A percentile compares a stretch with the other conserved stretches of the same genome.
phyloP scores from a whole-genome alignment of 2,329 filamentous ascomycete genomes.

The Alternaria conjuncta region DNA sequence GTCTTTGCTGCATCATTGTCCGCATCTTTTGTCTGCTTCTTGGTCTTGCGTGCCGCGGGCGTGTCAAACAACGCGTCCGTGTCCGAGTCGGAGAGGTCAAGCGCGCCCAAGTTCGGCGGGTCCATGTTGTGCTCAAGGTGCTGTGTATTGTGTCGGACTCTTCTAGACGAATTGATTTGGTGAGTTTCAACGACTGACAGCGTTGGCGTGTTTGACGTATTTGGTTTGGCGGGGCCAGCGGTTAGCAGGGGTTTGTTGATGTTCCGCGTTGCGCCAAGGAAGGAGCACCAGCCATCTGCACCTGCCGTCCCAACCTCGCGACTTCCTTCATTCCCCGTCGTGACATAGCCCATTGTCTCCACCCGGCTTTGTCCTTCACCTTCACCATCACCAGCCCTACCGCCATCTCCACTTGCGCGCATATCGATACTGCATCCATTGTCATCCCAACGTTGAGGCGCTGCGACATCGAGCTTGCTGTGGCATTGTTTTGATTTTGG shows the following conservation, averaged over 20 bases:
- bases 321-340: constrained; percentile 19
- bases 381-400: constrained; percentile 19
- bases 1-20: constrained; percentile 48
- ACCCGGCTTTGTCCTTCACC: constrained; percentile 18
- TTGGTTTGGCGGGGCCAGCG: constrained; percentile 25
- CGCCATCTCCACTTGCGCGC: constrained; percentile 7
- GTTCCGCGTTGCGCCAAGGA: constrained; percentile 9
- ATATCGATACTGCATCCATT: constrained; percentile 12
- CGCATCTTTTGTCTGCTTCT: constrained; percentile 46
- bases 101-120: constrained; percentile 58
- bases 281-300: constrained; percentile 28
- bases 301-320: constrained; percentile 28
- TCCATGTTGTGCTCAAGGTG: constrained; percentile 24
- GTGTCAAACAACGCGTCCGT: constrained; percentile 64
- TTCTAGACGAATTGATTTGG: neutral
- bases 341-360: constrained; percentile 22
- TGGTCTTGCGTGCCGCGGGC: constrained; percentile 54
- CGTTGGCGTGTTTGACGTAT: constrained; percentile 35
- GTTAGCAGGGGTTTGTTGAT: constrained; percentile 21
- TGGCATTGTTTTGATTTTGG: constrained; percentile 36
- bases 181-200: neutral
- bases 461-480: constrained; percentile 18
- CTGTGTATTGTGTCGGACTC: neutral
- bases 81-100: constrained; percentile 62
- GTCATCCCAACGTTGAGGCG: constrained; percentile 3